Percentiles rank a stretch among this genome's conserved stretches.
phyloP scores from a whole-genome alignment of 2,329 filamentous ascomycete genomes.

The Parasarocladium wereldwijsianum region DNA sequence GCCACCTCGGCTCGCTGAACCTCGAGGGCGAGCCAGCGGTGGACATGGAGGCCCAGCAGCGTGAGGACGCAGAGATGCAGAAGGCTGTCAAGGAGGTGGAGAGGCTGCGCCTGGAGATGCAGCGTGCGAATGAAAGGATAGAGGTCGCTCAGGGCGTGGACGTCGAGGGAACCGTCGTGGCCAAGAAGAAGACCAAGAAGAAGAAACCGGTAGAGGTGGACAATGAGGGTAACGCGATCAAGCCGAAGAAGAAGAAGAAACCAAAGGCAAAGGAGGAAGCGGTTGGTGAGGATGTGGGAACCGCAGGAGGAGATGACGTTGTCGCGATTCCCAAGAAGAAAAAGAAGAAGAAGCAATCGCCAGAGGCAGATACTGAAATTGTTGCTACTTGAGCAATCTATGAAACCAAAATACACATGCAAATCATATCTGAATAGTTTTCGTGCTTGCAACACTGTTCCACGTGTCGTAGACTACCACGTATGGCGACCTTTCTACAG shows the following conservation, averaged over 20 bases:
- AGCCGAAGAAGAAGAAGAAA: conserved; percentile 36
- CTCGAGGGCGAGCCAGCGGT: conserved; percentile 38
- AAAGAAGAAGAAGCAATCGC: conserved; percentile 27
- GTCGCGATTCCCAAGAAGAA: conserved; percentile 19
- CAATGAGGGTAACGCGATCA: conserved; percentile 21
- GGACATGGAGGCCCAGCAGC: conserved; percentile 52
- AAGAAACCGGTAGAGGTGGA: conserved; percentile 20
- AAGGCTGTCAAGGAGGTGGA: conserved; percentile 83
- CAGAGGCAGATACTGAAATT: too few species aligned
- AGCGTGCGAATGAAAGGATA: conserved; percentile 61
- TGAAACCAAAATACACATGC: too few species aligned
- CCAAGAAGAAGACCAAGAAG: conserved; percentile 54
- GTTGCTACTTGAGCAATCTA: too few species aligned
- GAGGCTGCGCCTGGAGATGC: conserved; percentile 75
- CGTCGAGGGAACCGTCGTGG: conserved; percentile 49
- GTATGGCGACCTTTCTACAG: too few species aligned
- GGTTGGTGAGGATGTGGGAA: conserved; percentile 9
- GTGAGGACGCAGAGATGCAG: conserved; percentile 78
- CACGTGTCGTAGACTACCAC: too few species aligned
- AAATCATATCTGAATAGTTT: too few species aligned
- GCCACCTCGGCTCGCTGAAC: conserved; percentile 58
- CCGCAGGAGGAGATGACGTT: conserved; percentile 5
- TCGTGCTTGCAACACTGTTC: too few species aligned
- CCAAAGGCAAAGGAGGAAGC: conserved; percentile 13
- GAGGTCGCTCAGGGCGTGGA: conserved; percentile 55